phyloP scores from a whole-genome alignment of 768 basidiomycete genomes.

The Termitomyces sp. region DNA sequence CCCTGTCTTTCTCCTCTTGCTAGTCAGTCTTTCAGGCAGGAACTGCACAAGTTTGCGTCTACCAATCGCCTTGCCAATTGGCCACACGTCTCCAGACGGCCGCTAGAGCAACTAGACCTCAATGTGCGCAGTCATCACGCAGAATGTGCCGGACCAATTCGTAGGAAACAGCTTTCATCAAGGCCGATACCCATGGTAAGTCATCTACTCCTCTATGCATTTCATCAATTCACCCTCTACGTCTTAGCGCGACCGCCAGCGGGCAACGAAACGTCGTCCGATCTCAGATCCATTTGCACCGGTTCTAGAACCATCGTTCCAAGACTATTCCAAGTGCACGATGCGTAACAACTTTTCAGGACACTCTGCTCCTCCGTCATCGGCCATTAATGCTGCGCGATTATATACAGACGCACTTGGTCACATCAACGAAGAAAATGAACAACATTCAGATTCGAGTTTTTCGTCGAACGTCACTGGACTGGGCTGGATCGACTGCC shows the following conservation, averaged over 20 bases:
- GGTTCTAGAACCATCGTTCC: background rate
- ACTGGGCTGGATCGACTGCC: constrained; percentile 9
- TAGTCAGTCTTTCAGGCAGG: constrained; percentile 24
- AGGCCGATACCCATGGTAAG: background rate
- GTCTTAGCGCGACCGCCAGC: constrained; percentile 1
- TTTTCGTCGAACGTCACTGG: constrained; percentile 8
- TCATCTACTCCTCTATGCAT: background rate
- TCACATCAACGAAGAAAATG: constrained; percentile 11
- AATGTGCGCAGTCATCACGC: constrained; percentile 5
- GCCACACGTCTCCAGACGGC: constrained; percentile 7
- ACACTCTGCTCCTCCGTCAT: background rate
- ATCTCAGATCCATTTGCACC: constrained; percentile 1
- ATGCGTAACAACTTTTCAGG: background rate
- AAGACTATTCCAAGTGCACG: background rate
- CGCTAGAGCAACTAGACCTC: constrained; percentile 11
- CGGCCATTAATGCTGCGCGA: background rate
- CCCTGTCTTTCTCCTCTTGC: constrained; percentile 24
- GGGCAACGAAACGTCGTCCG: background rate
- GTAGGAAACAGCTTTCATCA: background rate
- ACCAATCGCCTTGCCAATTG: constrained; percentile 12
- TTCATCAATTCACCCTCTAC: background rate
- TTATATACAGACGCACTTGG: constrained; percentile 3
- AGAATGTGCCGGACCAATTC: background rate
- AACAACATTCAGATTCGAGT: background rate
- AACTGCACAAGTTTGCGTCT: constrained; percentile 14